These are phyloP conservation scores for Boletus barrowsii DNA, from an alignment of 768 basidiomycete genomes.

Conservation along the genomic window DNA sequence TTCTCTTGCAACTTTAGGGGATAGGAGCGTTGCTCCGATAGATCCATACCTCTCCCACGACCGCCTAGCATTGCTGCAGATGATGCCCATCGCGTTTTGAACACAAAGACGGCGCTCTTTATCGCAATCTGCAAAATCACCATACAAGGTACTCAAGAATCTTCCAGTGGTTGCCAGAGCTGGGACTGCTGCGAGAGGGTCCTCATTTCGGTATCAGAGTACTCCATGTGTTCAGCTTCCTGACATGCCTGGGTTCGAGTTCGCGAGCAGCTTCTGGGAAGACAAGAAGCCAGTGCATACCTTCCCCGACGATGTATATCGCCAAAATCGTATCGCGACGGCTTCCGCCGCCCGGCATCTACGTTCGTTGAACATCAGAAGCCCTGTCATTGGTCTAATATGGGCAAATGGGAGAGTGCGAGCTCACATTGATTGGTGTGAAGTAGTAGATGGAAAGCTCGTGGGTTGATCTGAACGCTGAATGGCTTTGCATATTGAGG, in stretches of 20 bases:
- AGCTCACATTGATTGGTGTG: slow-evolving; percentile 57
- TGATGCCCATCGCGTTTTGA: slow-evolving; percentile 38
- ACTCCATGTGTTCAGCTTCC: slow-evolving; percentile 49
- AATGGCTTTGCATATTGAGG: background rate
- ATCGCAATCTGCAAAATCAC: slow-evolving; percentile 43
- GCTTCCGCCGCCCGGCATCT: slow-evolving; percentile 49
- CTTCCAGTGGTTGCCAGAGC: slow-evolving; percentile 35
- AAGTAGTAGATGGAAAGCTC: slow-evolving; percentile 30
- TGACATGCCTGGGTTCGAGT: slow-evolving; percentile 47
- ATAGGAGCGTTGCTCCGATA: too few relatives aligned
- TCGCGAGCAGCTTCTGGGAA: slow-evolving; percentile 54
- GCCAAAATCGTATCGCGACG: slow-evolving; percentile 58
- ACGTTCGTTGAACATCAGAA: slow-evolving; percentile 42
- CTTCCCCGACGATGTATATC: slow-evolving; percentile 50
- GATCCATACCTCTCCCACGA: too few relatives aligned
- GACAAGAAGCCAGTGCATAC: slow-evolving; percentile 56
- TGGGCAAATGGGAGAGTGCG: slow-evolving; percentile 52
- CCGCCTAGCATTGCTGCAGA: slow-evolving; percentile 32
- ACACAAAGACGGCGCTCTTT: slow-evolving; percentile 43
- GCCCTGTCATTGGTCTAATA: slow-evolving; percentile 52
- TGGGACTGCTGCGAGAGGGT: slow-evolving; percentile 38
- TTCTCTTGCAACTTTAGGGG: too few relatives aligned
- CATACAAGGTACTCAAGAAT: slow-evolving; percentile 46
- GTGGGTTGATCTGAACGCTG: slow-evolving; percentile 27
- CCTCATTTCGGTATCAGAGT: slow-evolving; percentile 50